phyloP scores from a whole-genome alignment of 495 filamentous ascomycete species.

The Lophiostoma macrostomum region DNA sequence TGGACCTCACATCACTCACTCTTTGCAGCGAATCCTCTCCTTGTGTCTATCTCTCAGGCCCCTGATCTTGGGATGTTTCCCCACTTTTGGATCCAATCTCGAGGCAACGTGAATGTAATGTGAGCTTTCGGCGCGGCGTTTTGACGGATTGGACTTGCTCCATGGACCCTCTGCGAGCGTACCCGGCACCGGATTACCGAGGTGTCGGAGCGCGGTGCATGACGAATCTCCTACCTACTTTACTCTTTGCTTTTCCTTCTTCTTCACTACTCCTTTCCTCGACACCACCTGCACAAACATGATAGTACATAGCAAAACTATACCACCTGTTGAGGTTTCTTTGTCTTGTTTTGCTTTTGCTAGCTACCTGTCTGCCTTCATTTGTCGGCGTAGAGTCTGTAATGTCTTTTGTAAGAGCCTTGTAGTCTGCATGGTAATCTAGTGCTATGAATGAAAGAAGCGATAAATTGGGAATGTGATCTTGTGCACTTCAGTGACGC shows the following conservation, averaged over 20 bases:
- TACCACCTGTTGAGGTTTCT: neutral
- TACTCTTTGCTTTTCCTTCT: neutral
- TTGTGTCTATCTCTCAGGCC: slow-evolving; percentile 19
- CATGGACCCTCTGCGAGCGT: no score
- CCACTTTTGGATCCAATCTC: no score
- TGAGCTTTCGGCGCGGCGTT: slow-evolving; percentile 16
- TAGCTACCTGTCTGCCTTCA: neutral
- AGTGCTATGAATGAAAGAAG: slow-evolving; percentile 15
- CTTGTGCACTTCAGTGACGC: neutral
- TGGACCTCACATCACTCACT: neutral
- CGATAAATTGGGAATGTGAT: slow-evolving; percentile 14
- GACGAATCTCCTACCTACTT: slow-evolving; percentile 10
- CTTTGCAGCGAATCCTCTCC: slow-evolving; percentile 20
- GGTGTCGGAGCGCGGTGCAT: slow-evolving; percentile 1
- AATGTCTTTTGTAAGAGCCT: slow-evolving; percentile 12
- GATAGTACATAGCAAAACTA: no score
- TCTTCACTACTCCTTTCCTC: neutral
- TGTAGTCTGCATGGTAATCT: neutral
- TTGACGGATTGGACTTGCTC: neutral
- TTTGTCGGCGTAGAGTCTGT: slow-evolving; percentile 10
- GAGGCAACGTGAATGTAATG: no score
- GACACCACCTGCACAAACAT: no score
- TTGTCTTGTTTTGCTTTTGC: slow-evolving; percentile 1
- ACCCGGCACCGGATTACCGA: no score
- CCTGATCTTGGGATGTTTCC: slow-evolving; percentile 7